Evolutionary conservation across 768 basidiomycete species (phyloP), one percentile per base, ranked within the genome.

Genomic region (Trametes villosa): DNA sequence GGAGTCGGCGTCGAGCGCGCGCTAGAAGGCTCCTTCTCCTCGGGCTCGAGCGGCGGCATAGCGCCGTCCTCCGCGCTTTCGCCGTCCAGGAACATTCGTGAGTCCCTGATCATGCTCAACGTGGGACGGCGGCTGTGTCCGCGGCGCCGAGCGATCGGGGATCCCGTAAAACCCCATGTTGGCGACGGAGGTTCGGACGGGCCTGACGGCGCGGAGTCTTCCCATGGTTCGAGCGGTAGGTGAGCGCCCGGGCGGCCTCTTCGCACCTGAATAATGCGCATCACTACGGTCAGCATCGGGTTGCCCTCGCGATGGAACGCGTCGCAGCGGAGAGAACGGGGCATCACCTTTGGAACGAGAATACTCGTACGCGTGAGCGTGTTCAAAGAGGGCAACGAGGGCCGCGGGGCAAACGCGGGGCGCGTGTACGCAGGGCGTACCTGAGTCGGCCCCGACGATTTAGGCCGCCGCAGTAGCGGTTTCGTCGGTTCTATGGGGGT

Each of bases 211-310:
- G 60, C 40, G 20, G 30, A 68, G 44, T 72, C 54, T 54, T 71
- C 63, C 79, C 79, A 80, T 26, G 79, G 79, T 38, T 80, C 79
- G 34, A 78, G 70, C 11, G 79, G 79, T 45, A 80, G 62, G 20
- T 71, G 76, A 44, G 79, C 79, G 17, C 79, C 79, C 9, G 78
- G 75, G 2, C 72, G 74, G 6, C 79, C 79, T 49, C 75, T 79
- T 44, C 76, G 75, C 49, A 75, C 68, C 79, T 80, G 41, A 29
- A 27, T 5, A 34, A 49, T 27, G 46, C 26, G 45, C 20, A 53
- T 56, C 24, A 47, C 51, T 30, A 31, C 58, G 55, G 65, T 47
- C 49, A 61, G 48, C 49, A 53, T 48, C 34, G 38, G 12, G 48
- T 52, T 44, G 30, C 51, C 50, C 52, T 41, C 20, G 38, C 57